Evolutionary conservation across 257 asterid genomes (phyloP).

Genomic region (Solanum chilense): DNA sequence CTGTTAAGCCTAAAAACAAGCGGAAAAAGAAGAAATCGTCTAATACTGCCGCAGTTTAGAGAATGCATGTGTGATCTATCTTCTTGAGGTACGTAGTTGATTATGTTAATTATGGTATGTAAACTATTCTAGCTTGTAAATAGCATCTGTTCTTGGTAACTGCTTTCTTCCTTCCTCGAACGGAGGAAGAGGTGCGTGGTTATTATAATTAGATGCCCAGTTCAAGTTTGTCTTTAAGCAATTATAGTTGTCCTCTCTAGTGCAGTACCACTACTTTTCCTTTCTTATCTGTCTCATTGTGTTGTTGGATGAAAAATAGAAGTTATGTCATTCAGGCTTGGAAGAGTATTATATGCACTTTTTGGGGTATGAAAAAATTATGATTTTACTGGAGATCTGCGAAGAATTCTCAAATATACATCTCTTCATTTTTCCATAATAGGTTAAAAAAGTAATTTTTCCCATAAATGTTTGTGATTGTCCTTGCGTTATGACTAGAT

Average conservation of each 20-base stretch:
- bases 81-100: not conserved
- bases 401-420: not conserved
- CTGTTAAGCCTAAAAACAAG: constrained; percentile 80
- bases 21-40: constrained; percentile 42
- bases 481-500: not conserved
- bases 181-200: not conserved
- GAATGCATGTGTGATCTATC: not conserved
- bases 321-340: not conserved
- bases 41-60: constrained; percentile 28
- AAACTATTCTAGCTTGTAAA: not conserved
- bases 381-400: not conserved
- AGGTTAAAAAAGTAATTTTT: not conserved
- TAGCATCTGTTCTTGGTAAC: not conserved
- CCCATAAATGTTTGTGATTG: not conserved
- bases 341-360: not conserved
- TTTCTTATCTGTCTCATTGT: not conserved
- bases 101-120: not conserved
- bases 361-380: not conserved
- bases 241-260: not conserved
- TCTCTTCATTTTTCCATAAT: not conserved
- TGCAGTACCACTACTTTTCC: not conserved
- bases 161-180: not conserved
- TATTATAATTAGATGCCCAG: not conserved
- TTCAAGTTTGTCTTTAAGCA: not conserved
- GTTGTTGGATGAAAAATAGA: not conserved